Evolutionary conservation across 2,329 filamentous ascomycete genomes (phyloP), one percentile per base, ranked within the genome.

Genomic region (Exophiala calicioides): DNA sequence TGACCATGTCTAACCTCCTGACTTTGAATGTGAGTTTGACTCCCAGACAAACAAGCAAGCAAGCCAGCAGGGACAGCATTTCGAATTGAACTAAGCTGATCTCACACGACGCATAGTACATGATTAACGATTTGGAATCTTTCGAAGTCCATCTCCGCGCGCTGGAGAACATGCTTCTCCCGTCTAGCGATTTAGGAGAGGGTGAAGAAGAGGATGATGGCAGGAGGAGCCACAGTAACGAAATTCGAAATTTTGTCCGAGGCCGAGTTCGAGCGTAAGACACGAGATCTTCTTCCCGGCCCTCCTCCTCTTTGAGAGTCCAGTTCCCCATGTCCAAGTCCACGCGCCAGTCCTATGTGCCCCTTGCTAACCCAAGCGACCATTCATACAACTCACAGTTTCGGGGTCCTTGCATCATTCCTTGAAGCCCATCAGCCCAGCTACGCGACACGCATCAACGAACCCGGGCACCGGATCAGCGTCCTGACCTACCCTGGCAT

Each of bases 1-100:
- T 52, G 38, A 52, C 49, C 13, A 52, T 52, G 44, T 46, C 49
- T 7, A 52, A 43, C 4, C 37, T 52, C 21, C 21, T 52, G 21
- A 52, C 49, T 3, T 36, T 52, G 23, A 52, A 52, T 24, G 49
- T 52, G 24, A 46, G 49, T 7, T n/a, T 8, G 32, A 37, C 18
- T 9, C 42, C 6, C 32, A n/a, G 21, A 12, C 7, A 23, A n/a
- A 18, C 19, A 35, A 5, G 4, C 6, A 16, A n/a, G n/a, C n/a
- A n/a, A n/a, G n/a, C n/a, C n/a, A n/a, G n/a, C n/a, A n/a, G n/a
- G n/a, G n/a, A n/a, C n/a, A n/a, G n/a, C n/a, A n/a, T n/a, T n/a
- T n/a, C n/a, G n/a, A n/a, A n/a, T n/a, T n/a, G n/a, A n/a, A n/a
- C n/a, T n/a, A n/a, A n/a, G n/a, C n/a, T n/a, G n/a, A n/a, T n/a